These are phyloP conservation scores for Diaporthe sp. DNA, from an alignment of 2,329 filamentous ascomycete species.

Conservation along the genomic window DNA sequence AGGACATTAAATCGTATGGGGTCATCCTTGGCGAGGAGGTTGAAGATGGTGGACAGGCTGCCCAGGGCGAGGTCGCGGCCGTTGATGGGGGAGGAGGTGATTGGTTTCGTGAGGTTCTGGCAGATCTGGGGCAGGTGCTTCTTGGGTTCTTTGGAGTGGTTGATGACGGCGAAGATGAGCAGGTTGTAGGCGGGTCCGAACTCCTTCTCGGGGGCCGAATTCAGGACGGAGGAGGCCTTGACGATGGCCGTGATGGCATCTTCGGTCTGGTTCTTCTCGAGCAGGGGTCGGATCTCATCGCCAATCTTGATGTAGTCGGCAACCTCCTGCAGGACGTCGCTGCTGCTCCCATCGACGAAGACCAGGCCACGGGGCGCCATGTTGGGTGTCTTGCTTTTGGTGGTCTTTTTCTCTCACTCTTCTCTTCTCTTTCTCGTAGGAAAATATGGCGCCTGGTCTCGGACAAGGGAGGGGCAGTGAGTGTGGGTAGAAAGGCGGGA, in stretches of 20 bases:
- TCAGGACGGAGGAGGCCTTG: slow-evolving; percentile 81
- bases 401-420: slow-evolving; percentile 11
- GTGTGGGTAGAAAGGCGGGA: slow-evolving; percentile 35
- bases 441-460: not conserved
- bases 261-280: slow-evolving; percentile 83
- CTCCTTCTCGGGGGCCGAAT: slow-evolving; percentile 93
- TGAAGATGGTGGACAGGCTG: slow-evolving; percentile 95
- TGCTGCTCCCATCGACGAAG: slow-evolving; percentile 91
- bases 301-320: slow-evolving; percentile 92
- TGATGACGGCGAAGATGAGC: slow-evolving; percentile 88
- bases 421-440: not conserved
- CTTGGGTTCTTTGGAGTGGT: slow-evolving; percentile 84
- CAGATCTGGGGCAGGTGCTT: slow-evolving; percentile 91
- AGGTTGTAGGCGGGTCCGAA: slow-evolving; percentile 97
- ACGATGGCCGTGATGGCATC: slow-evolving; percentile 93
- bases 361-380: slow-evolving; percentile 71
- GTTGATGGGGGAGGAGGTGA: slow-evolving; percentile 87
- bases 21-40: slow-evolving; percentile 83
- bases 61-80: slow-evolving; percentile 89
- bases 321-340: slow-evolving; percentile 94
- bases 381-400: slow-evolving; percentile 45
- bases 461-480: slow-evolving; percentile 15
- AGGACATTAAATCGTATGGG: slow-evolving; percentile 92
- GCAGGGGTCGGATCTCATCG: slow-evolving; percentile 81
- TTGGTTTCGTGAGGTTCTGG: slow-evolving; percentile 88